Evolutionary conservation across 2,329 filamentous ascomycete genomes (phyloP).

Genomic region (Gaeumannomyces sp.): DNA sequence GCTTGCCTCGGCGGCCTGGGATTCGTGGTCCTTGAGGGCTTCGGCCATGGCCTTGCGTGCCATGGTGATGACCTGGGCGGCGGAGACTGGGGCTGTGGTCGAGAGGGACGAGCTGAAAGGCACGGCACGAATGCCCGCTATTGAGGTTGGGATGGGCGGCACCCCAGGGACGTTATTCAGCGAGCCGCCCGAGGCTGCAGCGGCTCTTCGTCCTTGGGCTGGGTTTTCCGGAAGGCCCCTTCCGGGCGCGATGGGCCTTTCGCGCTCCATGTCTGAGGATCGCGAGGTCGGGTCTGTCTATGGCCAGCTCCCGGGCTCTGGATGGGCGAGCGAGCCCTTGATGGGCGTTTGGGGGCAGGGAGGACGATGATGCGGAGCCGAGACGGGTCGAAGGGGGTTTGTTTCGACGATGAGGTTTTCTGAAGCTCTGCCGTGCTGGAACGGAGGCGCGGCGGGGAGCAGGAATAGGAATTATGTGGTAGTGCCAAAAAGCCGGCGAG

Average conservation of each 20-base stretch:
- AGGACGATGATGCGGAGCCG: neutral
- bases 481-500: slow-evolving; percentile 4
- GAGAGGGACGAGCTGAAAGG: slow-evolving; percentile 37
- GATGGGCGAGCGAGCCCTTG: slow-evolving; percentile 5
- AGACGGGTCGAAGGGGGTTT: neutral
- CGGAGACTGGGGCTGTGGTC: slow-evolving; percentile 46
- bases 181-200: slow-evolving; percentile 19
- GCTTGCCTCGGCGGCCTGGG: slow-evolving; percentile 54
- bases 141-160: slow-evolving; percentile 32
- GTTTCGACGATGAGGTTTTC: neutral
- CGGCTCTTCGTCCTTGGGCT: slow-evolving; percentile 27
- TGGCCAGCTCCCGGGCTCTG: slow-evolving; percentile 10
- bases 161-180: slow-evolving; percentile 31
- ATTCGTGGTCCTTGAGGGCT: slow-evolving; percentile 59
- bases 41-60: slow-evolving; percentile 61
- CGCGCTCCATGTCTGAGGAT: slow-evolving; percentile 10
- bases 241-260: slow-evolving; percentile 11
- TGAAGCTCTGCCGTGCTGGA: too few species aligned
- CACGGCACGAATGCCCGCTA: slow-evolving; percentile 40
- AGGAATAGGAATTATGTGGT: neutral
- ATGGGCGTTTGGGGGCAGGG: neutral
- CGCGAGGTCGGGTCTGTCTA: slow-evolving; percentile 8
- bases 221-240: slow-evolving; percentile 30
- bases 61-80: slow-evolving; percentile 58
- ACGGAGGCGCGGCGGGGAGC: neutral